Evolutionary conservation across 306 rosid genomes (phyloP).

Genomic region (Cyamopsis tetragonoloba): DNA sequence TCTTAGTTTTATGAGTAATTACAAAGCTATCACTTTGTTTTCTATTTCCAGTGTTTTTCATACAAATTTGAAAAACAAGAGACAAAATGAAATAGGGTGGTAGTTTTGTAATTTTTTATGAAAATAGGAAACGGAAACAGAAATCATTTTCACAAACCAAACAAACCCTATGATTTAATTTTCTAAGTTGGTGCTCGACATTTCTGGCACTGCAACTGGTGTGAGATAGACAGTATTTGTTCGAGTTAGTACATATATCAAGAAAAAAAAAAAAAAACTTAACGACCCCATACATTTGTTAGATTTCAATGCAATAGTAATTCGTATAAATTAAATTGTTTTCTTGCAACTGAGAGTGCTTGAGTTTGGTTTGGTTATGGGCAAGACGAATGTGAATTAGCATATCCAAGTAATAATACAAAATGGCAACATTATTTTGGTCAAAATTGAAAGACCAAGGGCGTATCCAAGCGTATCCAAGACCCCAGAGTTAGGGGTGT

Average conservation of each 20-base stretch:
- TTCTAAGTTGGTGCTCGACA: background rate
- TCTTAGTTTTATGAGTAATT: too few relatives aligned
- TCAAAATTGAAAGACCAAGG: background rate
- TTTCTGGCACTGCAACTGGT: background rate
- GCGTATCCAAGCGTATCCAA: too few relatives aligned
- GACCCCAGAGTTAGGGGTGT: too few relatives aligned
- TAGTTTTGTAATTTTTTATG: too few relatives aligned
- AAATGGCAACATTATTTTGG: background rate
- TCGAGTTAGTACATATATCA: background rate
- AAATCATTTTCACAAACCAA: too few relatives aligned
- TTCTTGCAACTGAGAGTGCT: background rate
- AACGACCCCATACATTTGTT: background rate
- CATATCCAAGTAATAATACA: background rate
- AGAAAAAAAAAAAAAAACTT: background rate
- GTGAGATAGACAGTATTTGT: background rate
- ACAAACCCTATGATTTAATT: background rate
- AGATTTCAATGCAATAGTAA: background rate
- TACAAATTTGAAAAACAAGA: too few relatives aligned
- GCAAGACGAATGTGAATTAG: background rate
- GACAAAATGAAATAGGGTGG: too few relatives aligned
- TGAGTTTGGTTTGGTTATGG: background rate
- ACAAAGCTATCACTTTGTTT: too few relatives aligned
- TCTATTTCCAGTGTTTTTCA: too few relatives aligned
- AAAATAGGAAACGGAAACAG: too few relatives aligned
- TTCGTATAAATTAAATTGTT: background rate